Base-by-base conservation (phyloP, 2,329 filamentous ascomycete species). In the Curvularia sp. region DNA sequence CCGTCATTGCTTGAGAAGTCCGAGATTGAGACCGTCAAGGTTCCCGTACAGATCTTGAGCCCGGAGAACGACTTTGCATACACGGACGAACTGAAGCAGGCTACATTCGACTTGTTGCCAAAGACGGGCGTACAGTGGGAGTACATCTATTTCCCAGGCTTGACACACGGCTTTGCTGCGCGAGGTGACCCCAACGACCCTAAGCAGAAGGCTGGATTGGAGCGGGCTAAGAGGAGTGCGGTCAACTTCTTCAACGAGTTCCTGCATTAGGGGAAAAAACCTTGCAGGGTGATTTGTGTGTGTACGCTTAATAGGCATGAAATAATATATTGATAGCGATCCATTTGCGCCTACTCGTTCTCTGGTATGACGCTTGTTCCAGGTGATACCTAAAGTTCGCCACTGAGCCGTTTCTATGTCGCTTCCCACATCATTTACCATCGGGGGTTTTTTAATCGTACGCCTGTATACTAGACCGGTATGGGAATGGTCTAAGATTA, bases 181-280 rank as follows among this genome's bases (percentile, higher is more conserved):
- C 61, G 69, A 45, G 74, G 73, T 10, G 63, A 76, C 58, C 60
- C 55, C 15, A 69, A 55, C 9, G 55, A 75, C 18, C 21, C 59
- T 32, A 41, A 56, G 52, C 69, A 77, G 62, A 74, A 68, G 67
- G 62, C 68, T 36, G 73, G 69, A 2, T 47, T 77, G 43, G 74
- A 77, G 57, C 71, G 70, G 63, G 72, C 73, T 28, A 77, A 75
- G 70, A 70, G 65, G 42, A 63, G 58, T 47, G 67, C 67, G 6
- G 73, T 74, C 8, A 64, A 64, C 9, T 75, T 72, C 23, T 73
- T 75, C 51, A 69, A 59, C 0, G 71, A 75, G 67, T 76, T 70
- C 42, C 39, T 76, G 63, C 72, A 75, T 57, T 73, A 67, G 56
- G 19, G 9, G 2, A 18, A 1, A 3, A 1, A 13, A n/a, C n/a